Evolutionary conservation across 2,329 filamentous ascomycete genomes (phyloP), one percentile per base, ranked within the genome.

Genomic region (Arachnomyces sp.): DNA sequence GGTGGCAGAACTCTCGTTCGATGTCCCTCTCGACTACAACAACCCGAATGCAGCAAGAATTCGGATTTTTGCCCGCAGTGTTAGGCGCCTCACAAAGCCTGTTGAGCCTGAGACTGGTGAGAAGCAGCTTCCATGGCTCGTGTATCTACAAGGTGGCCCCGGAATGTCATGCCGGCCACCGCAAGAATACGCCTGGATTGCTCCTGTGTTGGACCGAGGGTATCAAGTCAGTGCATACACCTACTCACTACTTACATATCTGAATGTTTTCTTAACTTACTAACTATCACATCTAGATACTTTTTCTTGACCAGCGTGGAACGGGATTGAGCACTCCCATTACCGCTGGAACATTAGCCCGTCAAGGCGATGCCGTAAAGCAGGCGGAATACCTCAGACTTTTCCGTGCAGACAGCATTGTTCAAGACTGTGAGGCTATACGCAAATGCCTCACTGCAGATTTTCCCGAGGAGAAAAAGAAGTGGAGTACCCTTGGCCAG

Each of bases 231-330:
- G 55, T 38, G 7, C 2, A 18, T 17, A 14, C 29, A 8, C 11
- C 3, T 31, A 15, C 3, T 7, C 30, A 2, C 17, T 8, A 30
- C 31, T 31, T 9, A 16, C n/a, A n/a, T n/a, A n/a, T n/a, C n/a
- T n/a, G n/a, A n/a, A n/a, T n/a, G n/a, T n/a, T n/a, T n/a, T n/a
- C n/a, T 12, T 29, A 17, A 7, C 35, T 5, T 29, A 38, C 16
- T 9, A 3, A 36, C 6, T 37, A 20, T 18, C 15, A 16, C n/a
- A 15, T 39, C 18, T 44, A 68, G 65, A 59, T 80, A 34, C 74
- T 96, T 2, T 81, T 83, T 48, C 73, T 96, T n/a, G 90, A 96
- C 60, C 89, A 94, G 59, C 79, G 90, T 37, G 90, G 90, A 9
- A 93, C 87, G 2, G 90, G 90, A 1, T 67, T 94, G 37, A 93